Conservation (phyloP, 1,284 basidiomycete species). For the Apiotrichum laibachii region DNA sequence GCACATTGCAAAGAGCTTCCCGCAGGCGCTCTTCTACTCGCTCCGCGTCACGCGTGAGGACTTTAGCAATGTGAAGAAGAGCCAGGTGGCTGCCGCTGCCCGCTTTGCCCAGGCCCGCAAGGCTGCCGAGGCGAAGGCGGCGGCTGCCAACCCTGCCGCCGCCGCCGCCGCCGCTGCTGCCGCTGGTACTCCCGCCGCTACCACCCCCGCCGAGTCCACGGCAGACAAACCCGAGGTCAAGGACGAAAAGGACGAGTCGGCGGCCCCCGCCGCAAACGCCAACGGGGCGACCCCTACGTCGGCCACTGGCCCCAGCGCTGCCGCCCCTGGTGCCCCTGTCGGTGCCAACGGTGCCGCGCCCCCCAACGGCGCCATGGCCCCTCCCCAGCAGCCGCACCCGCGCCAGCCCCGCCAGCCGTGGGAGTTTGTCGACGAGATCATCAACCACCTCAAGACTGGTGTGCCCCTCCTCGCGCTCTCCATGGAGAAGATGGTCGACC, state of each 20-base stretch:
- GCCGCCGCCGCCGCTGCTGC: conserved; percentile 47
- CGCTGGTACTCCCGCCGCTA: conserved; percentile 50
- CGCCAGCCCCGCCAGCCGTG: conserved; percentile 70
- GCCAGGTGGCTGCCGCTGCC: conserved; percentile 26
- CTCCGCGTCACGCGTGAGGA: conserved; percentile 91
- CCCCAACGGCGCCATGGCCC: conserved; percentile 28
- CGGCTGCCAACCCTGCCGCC: conserved; percentile 46
- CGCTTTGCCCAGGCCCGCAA: conserved; percentile 22
- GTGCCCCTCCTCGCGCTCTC: conserved; percentile 93
- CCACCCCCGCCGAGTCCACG: conserved; percentile 39
- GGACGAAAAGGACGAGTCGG: conserved; percentile 28
- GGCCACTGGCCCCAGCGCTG: conserved; percentile 16
- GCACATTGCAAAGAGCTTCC: conserved; percentile 87
- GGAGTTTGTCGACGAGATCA: conserved; percentile 92
- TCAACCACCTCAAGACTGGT: conserved; percentile 91
- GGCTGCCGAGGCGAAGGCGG: conserved; percentile 39
- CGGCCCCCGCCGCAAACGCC: conserved; percentile 20
- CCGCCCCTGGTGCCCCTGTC: conserved; percentile 23
- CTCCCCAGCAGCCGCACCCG: conserved; percentile 42
- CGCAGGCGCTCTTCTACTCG: conserved; percentile 97
- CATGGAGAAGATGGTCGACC: conserved; percentile 97
- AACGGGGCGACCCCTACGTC: conserved; percentile 17
- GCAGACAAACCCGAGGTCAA: conserved; percentile 22
- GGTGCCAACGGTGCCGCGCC: conserved; percentile 19
- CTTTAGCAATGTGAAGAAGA: conserved; percentile 56